A percentile compares a stretch with the other conserved stretches of the same genome.
Conservation (phyloP, 2,329 filamentous ascomycete species). For the Colletotrichum orchidophilum region DNA sequence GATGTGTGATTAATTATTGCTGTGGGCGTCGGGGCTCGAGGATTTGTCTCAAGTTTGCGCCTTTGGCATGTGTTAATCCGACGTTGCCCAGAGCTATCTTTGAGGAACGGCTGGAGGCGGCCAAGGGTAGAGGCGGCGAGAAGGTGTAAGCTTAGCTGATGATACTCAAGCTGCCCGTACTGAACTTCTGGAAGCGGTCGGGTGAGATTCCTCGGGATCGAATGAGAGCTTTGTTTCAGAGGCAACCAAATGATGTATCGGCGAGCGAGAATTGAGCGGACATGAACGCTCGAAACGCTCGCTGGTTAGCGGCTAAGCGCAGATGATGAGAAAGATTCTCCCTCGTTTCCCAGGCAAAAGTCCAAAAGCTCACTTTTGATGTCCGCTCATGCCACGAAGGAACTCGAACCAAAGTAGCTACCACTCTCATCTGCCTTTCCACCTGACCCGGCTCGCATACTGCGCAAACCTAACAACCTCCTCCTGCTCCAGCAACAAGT, state of each 20-base stretch:
- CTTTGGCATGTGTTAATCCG: background rate
- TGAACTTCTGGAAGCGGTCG: background rate
- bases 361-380: background rate
- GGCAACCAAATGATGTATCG: background rate
- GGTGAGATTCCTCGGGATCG: too few relatives aligned
- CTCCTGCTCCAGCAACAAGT: conserved; percentile 73
- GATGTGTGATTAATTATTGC: conserved; percentile 20
- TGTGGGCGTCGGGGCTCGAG: background rate
- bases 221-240: too few relatives aligned
- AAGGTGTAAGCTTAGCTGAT: background rate
- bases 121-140: background rate
- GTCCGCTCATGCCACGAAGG: too few relatives aligned
- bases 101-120: background rate
- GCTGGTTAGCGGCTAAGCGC: background rate
- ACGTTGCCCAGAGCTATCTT: background rate
- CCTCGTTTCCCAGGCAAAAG: background rate
- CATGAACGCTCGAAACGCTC: background rate
- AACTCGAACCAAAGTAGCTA: too few relatives aligned
- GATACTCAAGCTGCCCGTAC: background rate
- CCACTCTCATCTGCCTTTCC: conserved; percentile 69
- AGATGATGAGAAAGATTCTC: background rate
- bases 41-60: conserved; percentile 20
- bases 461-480: conserved; percentile 76
- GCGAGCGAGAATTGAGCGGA: background rate
- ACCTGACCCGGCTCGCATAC: conserved; percentile 79